These are phyloP conservation scores for Coniferiporia sulphurascens DNA, from an alignment of 1,284 basidiomycete species.

Conservation along the genomic window DNA sequence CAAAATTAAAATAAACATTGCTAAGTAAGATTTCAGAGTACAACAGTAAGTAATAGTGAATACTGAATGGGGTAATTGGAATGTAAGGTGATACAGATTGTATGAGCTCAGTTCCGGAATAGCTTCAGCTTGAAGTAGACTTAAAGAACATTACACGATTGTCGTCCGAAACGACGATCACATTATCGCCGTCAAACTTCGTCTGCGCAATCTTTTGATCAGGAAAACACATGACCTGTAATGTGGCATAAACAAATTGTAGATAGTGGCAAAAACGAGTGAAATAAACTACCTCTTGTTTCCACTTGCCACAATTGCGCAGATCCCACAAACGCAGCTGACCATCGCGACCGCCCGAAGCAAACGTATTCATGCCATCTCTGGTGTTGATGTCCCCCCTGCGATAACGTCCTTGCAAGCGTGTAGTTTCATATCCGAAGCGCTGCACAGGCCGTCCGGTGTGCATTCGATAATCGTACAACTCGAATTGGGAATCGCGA, in stretches of 20 bases:
- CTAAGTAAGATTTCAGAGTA: too few relatives aligned
- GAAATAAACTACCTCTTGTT: slow-evolving; percentile 29
- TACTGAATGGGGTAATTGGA: too few relatives aligned
- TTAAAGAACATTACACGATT: slow-evolving; percentile 18
- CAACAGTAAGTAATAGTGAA: too few relatives aligned
- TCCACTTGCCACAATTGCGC: slow-evolving; percentile 31
- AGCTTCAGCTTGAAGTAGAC: neutral
- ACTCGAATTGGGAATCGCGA: slow-evolving; percentile 47
- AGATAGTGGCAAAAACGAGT: neutral
- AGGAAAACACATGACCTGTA: slow-evolving; percentile 31
- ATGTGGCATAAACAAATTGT: neutral
- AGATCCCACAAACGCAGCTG: slow-evolving; percentile 45
- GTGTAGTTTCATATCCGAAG: slow-evolving; percentile 39
- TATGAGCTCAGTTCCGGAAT: too few relatives aligned
- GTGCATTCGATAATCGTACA: slow-evolving; percentile 41
- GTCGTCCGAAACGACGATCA: slow-evolving; percentile 35
- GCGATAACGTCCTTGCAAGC: slow-evolving; percentile 38
- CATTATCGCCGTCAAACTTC: slow-evolving; percentile 28
- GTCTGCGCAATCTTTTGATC: slow-evolving; percentile 37
- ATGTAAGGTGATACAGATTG: too few relatives aligned
- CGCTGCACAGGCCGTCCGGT: slow-evolving; percentile 33
- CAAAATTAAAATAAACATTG: too few relatives aligned
- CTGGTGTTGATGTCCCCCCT: slow-evolving; percentile 32
- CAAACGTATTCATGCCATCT: slow-evolving; percentile 35
- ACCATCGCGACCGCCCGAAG: slow-evolving; percentile 41